These are phyloP conservation scores for Pseudohalonectria lignicola DNA, from an alignment of 2,329 filamentous ascomycete genomes.

Conservation along the genomic window DNA sequence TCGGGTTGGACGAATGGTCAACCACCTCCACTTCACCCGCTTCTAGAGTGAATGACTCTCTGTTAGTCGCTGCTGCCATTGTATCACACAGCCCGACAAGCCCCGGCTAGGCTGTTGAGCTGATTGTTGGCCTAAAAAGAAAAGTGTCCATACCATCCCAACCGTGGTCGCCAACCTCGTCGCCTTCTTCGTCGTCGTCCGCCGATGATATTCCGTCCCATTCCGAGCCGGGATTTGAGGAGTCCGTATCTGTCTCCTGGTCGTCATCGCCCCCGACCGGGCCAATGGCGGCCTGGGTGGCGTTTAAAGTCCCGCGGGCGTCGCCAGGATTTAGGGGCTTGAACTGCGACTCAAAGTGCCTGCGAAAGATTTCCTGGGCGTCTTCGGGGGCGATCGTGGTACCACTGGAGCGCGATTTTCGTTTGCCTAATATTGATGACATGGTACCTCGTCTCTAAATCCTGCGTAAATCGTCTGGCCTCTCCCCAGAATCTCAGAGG, in stretches of 20 bases:
- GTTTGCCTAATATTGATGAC: constrained; percentile 36
- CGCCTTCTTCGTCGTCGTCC: constrained; percentile 14
- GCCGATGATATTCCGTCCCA: constrained; percentile 54
- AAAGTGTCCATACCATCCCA: not conserved
- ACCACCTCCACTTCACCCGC: constrained; percentile 43
- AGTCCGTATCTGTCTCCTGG: constrained; percentile 12
- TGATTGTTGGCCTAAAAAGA: too few relatives aligned
- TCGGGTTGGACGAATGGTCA: constrained; percentile 30
- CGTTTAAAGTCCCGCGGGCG: constrained; percentile 11
- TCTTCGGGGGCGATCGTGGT: constrained; percentile 27
- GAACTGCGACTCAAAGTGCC: constrained; percentile 84
- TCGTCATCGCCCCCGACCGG: constrained; percentile 22
- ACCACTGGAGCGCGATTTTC: constrained; percentile 23
- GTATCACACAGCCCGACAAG: too few relatives aligned
- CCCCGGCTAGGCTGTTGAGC: too few relatives aligned
- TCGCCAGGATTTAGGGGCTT: constrained; percentile 46
- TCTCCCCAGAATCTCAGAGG: too few relatives aligned
- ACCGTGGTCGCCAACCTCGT: not conserved
- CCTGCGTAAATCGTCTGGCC: too few relatives aligned
- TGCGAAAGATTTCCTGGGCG: constrained; percentile 65
- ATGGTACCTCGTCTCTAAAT: too few relatives aligned
- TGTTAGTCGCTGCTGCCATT: too few relatives aligned
- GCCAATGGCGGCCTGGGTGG: constrained; percentile 16
- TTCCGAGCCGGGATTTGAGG: constrained; percentile 29
- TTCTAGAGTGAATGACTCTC: constrained; percentile 9